phyloP scores from a whole-genome alignment of 768 basidiomycete species.

The Russula virescens region DNA sequence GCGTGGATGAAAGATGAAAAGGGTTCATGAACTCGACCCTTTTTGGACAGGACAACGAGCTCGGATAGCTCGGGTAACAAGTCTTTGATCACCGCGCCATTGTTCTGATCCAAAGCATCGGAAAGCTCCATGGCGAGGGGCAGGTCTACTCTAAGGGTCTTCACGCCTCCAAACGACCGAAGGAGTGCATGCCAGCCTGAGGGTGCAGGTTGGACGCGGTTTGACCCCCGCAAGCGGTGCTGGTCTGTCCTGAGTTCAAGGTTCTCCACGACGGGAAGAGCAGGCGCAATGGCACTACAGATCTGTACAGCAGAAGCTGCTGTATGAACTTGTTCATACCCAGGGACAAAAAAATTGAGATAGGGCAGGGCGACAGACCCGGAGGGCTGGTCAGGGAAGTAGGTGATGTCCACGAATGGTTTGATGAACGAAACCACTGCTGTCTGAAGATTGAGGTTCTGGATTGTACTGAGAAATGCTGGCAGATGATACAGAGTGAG shows the following conservation, averaged over 20 bases:
- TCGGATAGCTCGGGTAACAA: not conserved
- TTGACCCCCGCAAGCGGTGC: too few relatives aligned
- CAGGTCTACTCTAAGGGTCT: too few relatives aligned
- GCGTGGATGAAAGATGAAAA: too few relatives aligned
- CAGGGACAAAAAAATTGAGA: not conserved
- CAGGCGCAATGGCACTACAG: not conserved
- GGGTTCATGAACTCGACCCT: not conserved
- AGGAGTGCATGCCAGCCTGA: too few relatives aligned
- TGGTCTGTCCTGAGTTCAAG: not conserved
- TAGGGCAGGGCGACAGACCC: not conserved
- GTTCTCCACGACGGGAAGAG: not conserved
- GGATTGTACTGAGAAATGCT: not conserved
- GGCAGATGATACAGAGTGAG: not conserved
- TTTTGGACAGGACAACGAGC: conserved; percentile 23
- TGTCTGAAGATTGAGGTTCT: not conserved
- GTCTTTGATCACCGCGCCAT: not conserved
- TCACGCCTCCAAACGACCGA: too few relatives aligned
- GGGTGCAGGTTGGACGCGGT: too few relatives aligned
- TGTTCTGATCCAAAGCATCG: too few relatives aligned
- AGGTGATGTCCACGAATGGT: not conserved
- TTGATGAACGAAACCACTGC: not conserved
- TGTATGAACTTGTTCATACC: not conserved
- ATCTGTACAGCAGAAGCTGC: not conserved
- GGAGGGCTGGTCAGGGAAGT: not conserved
- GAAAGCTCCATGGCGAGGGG: too few relatives aligned